Percentiles rank a stretch among this genome's conserved stretches.
Conservation (phyloP, 1,284 basidiomycete genomes). For the Cryptococcus neoformans region DNA sequence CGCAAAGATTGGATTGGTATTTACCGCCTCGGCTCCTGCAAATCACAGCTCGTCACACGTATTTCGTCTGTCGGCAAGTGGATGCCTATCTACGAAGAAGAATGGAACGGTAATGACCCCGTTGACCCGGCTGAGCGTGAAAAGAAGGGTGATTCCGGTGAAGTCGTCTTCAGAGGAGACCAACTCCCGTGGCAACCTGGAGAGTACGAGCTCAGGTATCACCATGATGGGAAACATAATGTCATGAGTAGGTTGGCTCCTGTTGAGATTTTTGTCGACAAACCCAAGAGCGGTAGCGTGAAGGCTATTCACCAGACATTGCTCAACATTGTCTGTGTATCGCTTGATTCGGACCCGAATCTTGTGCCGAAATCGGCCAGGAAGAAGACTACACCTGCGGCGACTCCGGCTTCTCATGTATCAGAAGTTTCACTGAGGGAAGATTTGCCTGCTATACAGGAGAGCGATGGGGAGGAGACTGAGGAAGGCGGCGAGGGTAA, state of each 20-base stretch:
- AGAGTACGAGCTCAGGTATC: conserved; percentile 74
- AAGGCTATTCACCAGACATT: conserved; percentile 63
- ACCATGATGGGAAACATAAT: conserved; percentile 94
- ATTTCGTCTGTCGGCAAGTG: conserved; percentile 88
- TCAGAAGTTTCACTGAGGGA: background rate
- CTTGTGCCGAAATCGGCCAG: conserved; percentile 67
- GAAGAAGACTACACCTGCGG: background rate
- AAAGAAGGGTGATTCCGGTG: conserved; percentile 57
- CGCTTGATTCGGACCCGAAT: conserved; percentile 78
- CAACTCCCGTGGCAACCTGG: conserved; percentile 83
- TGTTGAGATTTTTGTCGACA: conserved; percentile 77
- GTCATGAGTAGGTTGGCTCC: conserved; percentile 82
- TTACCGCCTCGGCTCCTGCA: conserved; percentile 85
- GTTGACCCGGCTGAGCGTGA: conserved; percentile 51
- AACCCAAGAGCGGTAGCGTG: conserved; percentile 55
- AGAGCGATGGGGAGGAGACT: background rate
- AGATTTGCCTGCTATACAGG: background rate
- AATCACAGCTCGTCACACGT: conserved; percentile 74
- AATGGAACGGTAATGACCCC: conserved; percentile 86
- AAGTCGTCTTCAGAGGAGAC: conserved; percentile 71
- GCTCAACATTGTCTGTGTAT: conserved; percentile 74
- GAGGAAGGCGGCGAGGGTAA: background rate
- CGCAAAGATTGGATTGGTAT: conserved; percentile 97
- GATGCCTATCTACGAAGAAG: conserved; percentile 85
- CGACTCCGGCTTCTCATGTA: background rate